Conservation (phyloP, 1,284 basidiomycete species). For the Microbotryum scabiosae region DNA sequence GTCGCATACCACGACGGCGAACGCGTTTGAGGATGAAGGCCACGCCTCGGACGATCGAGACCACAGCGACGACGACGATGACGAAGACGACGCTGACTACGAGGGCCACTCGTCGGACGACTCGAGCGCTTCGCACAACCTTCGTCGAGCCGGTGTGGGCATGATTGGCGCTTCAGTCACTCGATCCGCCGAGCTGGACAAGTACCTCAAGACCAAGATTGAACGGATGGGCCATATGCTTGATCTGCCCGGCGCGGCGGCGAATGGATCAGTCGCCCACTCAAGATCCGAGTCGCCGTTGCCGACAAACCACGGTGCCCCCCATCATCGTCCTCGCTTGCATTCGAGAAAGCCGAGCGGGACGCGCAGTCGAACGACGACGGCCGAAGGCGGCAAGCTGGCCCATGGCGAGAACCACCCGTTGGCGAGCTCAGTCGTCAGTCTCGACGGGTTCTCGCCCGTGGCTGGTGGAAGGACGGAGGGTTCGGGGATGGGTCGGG, state of each 20-base stretch:
- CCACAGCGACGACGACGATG: constrained; percentile 34
- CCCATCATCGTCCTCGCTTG: too few relatives aligned
- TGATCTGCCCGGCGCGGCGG: constrained; percentile 41
- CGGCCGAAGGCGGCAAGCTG: too few relatives aligned
- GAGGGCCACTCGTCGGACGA: constrained; percentile 38
- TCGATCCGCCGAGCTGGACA: constrained; percentile 80
- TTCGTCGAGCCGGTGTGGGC: constrained; percentile 59
- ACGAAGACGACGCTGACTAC: constrained; percentile 36
- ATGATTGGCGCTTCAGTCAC: constrained; percentile 74
- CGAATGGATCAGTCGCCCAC: background rate
- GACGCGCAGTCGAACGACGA: too few relatives aligned
- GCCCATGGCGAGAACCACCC: too few relatives aligned
- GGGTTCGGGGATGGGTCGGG: too few relatives aligned
- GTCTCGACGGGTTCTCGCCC: too few relatives aligned
- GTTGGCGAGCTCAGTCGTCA: too few relatives aligned
- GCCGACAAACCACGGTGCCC: too few relatives aligned
- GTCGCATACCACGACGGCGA: constrained; percentile 30
- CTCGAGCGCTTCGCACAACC: constrained; percentile 39
- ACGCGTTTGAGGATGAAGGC: constrained; percentile 34
- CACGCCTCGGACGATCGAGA: constrained; percentile 38
- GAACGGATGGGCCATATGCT: constrained; percentile 94
- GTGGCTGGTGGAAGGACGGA: too few relatives aligned
- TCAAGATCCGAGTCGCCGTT: background rate
- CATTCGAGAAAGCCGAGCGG: too few relatives aligned
- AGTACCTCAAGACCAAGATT: constrained; percentile 92